Percentiles rank a stretch among this genome's conserved stretches.
phyloP scores from a whole-genome alignment of 371 early-diverging fungal genomes.

The Lichtheimia ramosa region DNA sequence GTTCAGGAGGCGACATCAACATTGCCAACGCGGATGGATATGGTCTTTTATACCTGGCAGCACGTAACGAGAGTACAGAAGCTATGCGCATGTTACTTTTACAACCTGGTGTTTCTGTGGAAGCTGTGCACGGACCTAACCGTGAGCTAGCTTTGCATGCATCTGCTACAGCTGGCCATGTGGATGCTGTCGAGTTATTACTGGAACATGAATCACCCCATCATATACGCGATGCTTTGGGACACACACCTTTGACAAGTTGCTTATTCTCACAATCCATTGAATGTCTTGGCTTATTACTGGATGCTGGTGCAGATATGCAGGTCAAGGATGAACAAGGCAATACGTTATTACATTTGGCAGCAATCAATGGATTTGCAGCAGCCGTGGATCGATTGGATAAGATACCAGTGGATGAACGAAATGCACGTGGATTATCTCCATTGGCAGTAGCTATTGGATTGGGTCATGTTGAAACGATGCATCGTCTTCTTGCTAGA shows the following conservation, averaged over 20 bases:
- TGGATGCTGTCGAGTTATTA: constrained; percentile 45
- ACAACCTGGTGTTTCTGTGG: constrained; percentile 35
- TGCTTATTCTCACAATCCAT: constrained; percentile 32
- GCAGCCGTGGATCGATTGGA: constrained; percentile 26
- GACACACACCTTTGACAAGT: constrained; percentile 63
- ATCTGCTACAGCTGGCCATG: constrained; percentile 29
- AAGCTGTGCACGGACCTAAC: constrained; percentile 41
- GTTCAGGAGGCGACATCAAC: constrained; percentile 21
- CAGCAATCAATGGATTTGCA: constrained; percentile 30
- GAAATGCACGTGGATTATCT: constrained; percentile 37
- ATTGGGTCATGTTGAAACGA: constrained; percentile 26
- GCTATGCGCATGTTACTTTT: constrained; percentile 42
- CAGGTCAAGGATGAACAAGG: constrained; percentile 62
- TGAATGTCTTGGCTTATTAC: constrained; percentile 28
- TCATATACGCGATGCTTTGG: constrained; percentile 61
- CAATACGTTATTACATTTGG: constrained; percentile 61
- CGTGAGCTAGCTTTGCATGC: constrained; percentile 45
- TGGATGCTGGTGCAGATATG: constrained; percentile 34
- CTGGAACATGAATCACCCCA: constrained; percentile 44
- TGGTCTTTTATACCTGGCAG: constrained; percentile 44
- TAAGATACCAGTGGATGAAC: constrained; percentile 19
- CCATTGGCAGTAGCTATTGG: constrained; percentile 48
- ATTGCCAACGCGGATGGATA: constrained; percentile 30
- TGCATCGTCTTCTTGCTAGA: constrained; percentile 20
- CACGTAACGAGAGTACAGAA: constrained; percentile 38